These are phyloP conservation scores for Pseudozyma pruni DNA, from an alignment of 1,284 basidiomycete species.

Conservation along the genomic window DNA sequence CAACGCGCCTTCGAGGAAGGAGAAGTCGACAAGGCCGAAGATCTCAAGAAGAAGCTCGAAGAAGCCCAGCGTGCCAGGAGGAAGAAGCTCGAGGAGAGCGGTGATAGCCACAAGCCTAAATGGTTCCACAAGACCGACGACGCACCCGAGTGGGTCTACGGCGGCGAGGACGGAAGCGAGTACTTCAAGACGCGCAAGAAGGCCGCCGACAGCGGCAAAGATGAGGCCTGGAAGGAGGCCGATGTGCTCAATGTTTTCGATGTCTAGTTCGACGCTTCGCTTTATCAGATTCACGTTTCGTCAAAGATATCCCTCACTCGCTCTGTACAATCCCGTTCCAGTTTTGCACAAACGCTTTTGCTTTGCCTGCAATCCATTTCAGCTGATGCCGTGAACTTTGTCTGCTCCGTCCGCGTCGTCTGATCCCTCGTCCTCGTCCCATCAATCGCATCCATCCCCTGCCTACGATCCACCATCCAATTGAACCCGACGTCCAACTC, in stretches of 20 bases:
- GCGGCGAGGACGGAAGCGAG: slow-evolving; percentile 46
- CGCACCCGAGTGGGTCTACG: slow-evolving; percentile 58
- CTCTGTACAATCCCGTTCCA: no score
- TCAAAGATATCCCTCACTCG: no score
- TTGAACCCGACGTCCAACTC: no score
- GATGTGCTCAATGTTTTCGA: slow-evolving; percentile 38
- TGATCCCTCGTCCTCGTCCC: no score
- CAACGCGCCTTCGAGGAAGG: slow-evolving; percentile 87
- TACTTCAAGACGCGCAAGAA: slow-evolving; percentile 50
- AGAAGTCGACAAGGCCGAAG: slow-evolving; percentile 79
- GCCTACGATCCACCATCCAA: no score
- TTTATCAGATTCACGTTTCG: no score
- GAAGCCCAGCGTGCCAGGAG: slow-evolving; percentile 70
- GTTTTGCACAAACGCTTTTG: no score
- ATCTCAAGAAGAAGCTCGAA: slow-evolving; percentile 80
- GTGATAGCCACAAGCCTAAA: slow-evolving; percentile 36
- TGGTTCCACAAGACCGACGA: slow-evolving; percentile 62
- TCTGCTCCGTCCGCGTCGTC: no score
- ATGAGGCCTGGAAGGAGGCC: slow-evolving; percentile 19
- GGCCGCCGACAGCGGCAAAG: slow-evolving; percentile 12
- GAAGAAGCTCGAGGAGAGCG: slow-evolving; percentile 68
- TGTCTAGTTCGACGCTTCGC: no score
- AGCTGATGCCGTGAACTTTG: no score
- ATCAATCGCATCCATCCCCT: no score
- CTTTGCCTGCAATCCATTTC: not conserved